Percentiles rank a stretch among this genome's conserved stretches.
These are phyloP conservation scores for Parietaria judaica DNA, from an alignment of 306 rosid genomes.

Conservation along the genomic window DNA sequence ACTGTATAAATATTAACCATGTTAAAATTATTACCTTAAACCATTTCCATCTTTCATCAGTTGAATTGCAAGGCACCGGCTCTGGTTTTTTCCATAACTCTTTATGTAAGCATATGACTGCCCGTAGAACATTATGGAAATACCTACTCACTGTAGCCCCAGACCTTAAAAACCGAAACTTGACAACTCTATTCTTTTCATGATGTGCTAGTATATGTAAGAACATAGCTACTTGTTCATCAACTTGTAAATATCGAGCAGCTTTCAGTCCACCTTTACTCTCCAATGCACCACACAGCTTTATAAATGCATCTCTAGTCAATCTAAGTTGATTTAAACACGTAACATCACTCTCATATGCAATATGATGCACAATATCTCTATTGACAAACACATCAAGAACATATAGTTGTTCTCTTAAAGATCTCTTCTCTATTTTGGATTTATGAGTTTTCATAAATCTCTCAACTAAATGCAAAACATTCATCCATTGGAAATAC, in stretches of 20 bases:
- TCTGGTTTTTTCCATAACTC: slow-evolving; percentile 1
- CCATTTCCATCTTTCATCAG: slow-evolving; percentile 12
- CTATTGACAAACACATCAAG: neutral
- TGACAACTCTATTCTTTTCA: slow-evolving; percentile 12
- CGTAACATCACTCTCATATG: neutral
- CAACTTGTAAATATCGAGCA: slow-evolving; percentile 1
- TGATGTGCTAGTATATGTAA: slow-evolving; percentile 3
- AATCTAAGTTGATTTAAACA: neutral
- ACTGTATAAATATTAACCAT: neutral
- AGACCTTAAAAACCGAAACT: neutral
- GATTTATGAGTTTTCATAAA: no score
- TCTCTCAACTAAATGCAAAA: no score
- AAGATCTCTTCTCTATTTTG: neutral
- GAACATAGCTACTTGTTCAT: neutral
- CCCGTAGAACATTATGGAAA: neutral
- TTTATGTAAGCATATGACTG: neutral
- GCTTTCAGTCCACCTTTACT: neutral
- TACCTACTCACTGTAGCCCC: slow-evolving; percentile 1
- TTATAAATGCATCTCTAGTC: neutral
- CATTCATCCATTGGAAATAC: no score
- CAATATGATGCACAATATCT: neutral
- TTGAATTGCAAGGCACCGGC: neutral
- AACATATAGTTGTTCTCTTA: neutral
- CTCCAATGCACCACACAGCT: neutral
- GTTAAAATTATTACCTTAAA: neutral